These are phyloP conservation scores for Spiromyces aspiralis DNA, from an alignment of 371 early-diverging fungal species.

Conservation along the genomic window DNA sequence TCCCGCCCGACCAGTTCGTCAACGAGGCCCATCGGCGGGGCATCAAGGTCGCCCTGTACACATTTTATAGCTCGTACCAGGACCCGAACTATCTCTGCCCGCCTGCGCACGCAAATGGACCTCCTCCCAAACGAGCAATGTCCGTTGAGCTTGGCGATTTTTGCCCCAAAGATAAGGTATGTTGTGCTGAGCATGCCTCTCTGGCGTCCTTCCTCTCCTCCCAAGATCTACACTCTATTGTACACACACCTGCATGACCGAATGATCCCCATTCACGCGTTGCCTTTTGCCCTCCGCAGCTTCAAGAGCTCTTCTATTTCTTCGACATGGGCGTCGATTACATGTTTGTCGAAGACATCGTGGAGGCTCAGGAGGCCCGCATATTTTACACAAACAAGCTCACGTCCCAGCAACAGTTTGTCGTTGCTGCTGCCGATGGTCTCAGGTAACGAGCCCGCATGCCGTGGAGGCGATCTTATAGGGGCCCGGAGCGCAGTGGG, in stretches of 20 bases:
- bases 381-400: neutral
- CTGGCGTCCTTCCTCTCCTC: no score
- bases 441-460: no score
- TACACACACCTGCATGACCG: no score
- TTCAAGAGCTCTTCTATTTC: constrained; percentile 19
- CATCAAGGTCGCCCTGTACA: constrained; percentile 22
- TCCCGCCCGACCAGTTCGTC: constrained; percentile 8
- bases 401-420: neutral
- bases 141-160: neutral
- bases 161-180: constrained; percentile 11
- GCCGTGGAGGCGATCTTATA: no score
- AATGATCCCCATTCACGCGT: no score
- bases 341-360: constrained; percentile 27
- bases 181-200: no score
- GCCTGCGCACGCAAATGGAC: neutral
- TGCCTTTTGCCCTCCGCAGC: no score
- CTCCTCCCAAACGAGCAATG: neutral
- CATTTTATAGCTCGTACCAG: constrained; percentile 29
- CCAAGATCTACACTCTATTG: no score
- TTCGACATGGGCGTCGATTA: constrained; percentile 25
- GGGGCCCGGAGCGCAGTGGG: no score
- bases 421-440: no score
- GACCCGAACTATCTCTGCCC: constrained; percentile 13
- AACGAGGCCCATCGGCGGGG: constrained; percentile 14
- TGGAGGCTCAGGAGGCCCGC: constrained; percentile 14